phyloP scores from a whole-genome alignment of 1,284 basidiomycete genomes.

The Trametes polyzona region DNA sequence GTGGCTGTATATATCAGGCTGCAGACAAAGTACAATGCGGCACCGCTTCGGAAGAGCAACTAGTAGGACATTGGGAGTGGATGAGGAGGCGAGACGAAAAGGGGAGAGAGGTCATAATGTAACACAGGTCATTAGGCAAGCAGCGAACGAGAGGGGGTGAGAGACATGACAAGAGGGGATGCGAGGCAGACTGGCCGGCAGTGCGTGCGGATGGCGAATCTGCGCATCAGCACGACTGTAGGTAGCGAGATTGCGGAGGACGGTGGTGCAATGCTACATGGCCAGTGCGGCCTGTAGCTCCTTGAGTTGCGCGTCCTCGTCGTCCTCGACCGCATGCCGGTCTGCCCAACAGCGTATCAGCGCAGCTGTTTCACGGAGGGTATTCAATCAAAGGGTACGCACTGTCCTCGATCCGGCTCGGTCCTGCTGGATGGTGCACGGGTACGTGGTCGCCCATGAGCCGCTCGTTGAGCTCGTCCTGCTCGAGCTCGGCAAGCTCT shows the following conservation, averaged over 20 bases:
- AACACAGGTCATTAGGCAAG: slow-evolving; percentile 30
- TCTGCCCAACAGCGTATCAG: slow-evolving; percentile 34
- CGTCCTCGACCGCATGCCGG: slow-evolving; percentile 76
- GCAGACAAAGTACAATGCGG: slow-evolving; percentile 31
- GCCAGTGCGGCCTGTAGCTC: slow-evolving; percentile 92
- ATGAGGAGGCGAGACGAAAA: no score
- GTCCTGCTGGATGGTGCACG: slow-evolving; percentile 78
- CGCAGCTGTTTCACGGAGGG: slow-evolving; percentile 6
- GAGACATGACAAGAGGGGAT: not conserved
- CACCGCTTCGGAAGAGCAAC: slow-evolving; percentile 26
- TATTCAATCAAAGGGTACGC: slow-evolving; percentile 36
- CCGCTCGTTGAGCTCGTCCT: slow-evolving; percentile 89
- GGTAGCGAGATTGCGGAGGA: no score
- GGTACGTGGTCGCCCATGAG: slow-evolving; percentile 91
- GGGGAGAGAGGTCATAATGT: slow-evolving; percentile 27
- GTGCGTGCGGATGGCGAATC: slow-evolving; percentile 8
- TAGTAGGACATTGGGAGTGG: slow-evolving; percentile 30
- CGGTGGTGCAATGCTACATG: slow-evolving; percentile 73
- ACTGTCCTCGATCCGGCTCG: slow-evolving; percentile 60
- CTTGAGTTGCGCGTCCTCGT: slow-evolving; percentile 92
- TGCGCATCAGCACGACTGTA: not conserved
- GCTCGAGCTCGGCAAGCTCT: slow-evolving; percentile 90
- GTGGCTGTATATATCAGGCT: slow-evolving; percentile 23
- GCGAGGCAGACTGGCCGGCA: slow-evolving; percentile 5
- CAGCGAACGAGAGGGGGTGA: slow-evolving; percentile 11